Evolutionary conservation across 176 grass and related monocot species (phyloP), one percentile per base, ranked within the genome.

Genomic region (Tuctoria greenei): DNA sequence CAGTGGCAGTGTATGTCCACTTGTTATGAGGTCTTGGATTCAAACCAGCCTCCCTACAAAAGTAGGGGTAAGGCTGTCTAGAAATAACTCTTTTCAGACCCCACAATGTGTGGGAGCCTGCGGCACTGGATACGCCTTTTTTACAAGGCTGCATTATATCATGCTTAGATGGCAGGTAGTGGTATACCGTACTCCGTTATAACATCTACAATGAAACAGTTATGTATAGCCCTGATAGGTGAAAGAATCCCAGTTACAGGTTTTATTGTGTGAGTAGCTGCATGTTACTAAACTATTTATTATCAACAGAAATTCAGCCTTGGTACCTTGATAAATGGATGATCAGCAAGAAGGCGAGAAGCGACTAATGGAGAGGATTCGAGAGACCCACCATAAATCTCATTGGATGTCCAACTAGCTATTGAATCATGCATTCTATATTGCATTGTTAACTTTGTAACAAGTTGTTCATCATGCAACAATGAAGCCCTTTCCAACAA

Each of bases 351-450:
- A 79, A 97, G 88, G 82, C 81, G 74, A 64, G 88, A 87, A 69
- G 88, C 87, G 11, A 91, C 83, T 5, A 81, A 78, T 55, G 90
- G 83, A 37, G 85, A 85, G 8, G 93, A 93, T 67, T 89, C 65
- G 45, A 93, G 64, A 69, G 80, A 75, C 14, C 93, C 90, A 34
- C 54, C 74, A 80, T 97, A 97, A 88, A 97, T 97, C 86, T 97
- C 90, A 10, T 88, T 91, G 0, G 93, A 97, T 70, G 88, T 88
- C 93, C 93, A 97, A 68, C 67, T 91, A 35, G 93, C 93, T 68
- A 97, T 93, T 64, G 93, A 87, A 67, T 97, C 77, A 51, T 97
- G 76, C 93, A 97, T 97, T 82, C 90, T 79, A 51, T 93, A 97
- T 54, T 97, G 93, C 57, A 76, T 64, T 52, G 70, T 91, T 66